phyloP scores from a whole-genome alignment of 352 stramenopile species.

The Globisporangium radiosum region DNA sequence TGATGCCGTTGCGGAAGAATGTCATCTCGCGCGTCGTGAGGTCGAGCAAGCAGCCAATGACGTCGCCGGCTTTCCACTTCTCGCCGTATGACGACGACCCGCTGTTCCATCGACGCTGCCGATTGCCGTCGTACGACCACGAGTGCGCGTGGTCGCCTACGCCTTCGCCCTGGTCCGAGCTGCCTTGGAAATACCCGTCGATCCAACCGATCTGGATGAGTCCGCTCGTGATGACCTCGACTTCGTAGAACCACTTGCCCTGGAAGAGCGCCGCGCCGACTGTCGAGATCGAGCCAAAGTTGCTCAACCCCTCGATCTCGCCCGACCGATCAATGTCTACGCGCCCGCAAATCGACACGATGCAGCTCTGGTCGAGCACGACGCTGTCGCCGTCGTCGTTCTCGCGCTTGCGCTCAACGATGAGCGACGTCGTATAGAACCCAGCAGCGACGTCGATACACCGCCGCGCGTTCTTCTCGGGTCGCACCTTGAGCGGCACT shows the following conservation, averaged over 20 bases:
- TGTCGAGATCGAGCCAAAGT: conserved; percentile 84
- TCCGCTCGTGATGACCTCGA: conserved; percentile 85
- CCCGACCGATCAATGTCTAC: conserved; percentile 84
- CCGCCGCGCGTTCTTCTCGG: conserved; percentile 67
- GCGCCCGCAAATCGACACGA: conserved; percentile 66
- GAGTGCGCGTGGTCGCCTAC: conserved; percentile 89
- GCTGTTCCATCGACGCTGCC: conserved; percentile 88
- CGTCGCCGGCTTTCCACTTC: conserved; percentile 88
- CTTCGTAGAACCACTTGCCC: conserved; percentile 93
- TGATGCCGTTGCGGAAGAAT: conserved; percentile 87
- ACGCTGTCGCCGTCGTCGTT: conserved; percentile 64
- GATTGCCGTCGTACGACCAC: conserved; percentile 92
- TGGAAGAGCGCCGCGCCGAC: conserved; percentile 61
- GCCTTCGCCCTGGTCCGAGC: conserved; percentile 87
- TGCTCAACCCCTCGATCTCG: conserved; percentile 84
- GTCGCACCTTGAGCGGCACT: conserved; percentile 75
- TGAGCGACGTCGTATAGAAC: conserved; percentile 85
- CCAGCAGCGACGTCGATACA: conserved; percentile 79
- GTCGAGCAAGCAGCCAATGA: conserved; percentile 89
- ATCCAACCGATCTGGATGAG: conserved; percentile 93
- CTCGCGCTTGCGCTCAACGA: conserved; percentile 79
- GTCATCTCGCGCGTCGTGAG: conserved; percentile 74
- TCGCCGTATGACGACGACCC: conserved; percentile 85
- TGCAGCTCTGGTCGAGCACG: conserved; percentile 56
- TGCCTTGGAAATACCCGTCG: conserved; percentile 88